phyloP scores from a whole-genome alignment of 805 yeast genomes.

The Schwanniomyces polymorphus region DNA sequence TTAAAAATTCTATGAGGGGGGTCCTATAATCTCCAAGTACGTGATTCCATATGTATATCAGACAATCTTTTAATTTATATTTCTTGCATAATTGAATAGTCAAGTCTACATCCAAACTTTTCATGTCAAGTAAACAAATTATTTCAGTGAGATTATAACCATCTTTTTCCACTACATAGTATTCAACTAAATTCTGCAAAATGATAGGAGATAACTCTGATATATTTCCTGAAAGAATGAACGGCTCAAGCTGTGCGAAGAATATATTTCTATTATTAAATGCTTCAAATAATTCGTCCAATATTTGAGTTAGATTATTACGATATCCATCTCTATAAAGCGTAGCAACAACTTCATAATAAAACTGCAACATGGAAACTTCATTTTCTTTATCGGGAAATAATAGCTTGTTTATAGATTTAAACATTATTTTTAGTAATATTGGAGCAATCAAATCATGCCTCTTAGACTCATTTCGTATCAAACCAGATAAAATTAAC shows the following conservation, averaged over 20 bases:
- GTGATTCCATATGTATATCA: conserved; percentile 69
- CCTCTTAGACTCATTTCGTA: conserved; percentile 43
- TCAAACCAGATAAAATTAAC: conserved; percentile 56
- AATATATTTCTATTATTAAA: conserved; percentile 36
- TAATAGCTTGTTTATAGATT: conserved; percentile 48
- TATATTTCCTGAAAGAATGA: conserved; percentile 49
- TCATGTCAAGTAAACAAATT: conserved; percentile 66
- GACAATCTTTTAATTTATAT: conserved; percentile 59
- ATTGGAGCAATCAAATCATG: conserved; percentile 51
- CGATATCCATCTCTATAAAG: conserved; percentile 4
- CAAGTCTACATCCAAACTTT: conserved; percentile 73
- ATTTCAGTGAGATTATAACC: conserved; percentile 61
- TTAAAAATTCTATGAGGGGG: conserved; percentile 64
- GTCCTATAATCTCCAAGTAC: conserved; percentile 69
- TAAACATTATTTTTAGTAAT: conserved; percentile 56
- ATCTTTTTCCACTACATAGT: conserved; percentile 39
- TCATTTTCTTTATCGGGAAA: conserved; percentile 16
- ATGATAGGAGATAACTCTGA: conserved; percentile 59
- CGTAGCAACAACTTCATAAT: conserved; percentile 10
- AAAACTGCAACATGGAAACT: conserved; percentile 21
- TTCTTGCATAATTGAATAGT: conserved; percentile 62
- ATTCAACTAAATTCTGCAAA: conserved; percentile 59
- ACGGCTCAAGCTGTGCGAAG: conserved; percentile 53
- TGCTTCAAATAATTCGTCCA: conserved; percentile 27
- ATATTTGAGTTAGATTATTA: conserved; percentile 48